Conservation (phyloP, 2,329 filamentous ascomycete genomes). For the Colletotrichum godetiae region DNA sequence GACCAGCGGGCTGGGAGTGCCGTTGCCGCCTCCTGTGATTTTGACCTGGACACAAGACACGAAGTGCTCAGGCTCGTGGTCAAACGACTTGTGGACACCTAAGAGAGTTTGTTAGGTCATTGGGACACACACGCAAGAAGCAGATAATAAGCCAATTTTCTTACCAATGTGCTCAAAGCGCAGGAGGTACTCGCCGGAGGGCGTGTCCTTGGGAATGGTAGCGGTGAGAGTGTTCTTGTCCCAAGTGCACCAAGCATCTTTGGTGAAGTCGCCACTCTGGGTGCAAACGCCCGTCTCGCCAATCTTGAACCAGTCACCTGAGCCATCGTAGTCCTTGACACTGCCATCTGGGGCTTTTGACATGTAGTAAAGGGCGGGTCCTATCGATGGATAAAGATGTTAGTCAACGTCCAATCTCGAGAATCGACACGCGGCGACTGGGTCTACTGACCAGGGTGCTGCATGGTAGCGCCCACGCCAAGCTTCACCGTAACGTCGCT, state of each 20-base stretch:
- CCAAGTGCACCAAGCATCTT: constrained; percentile 39
- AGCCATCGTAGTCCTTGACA: constrained; percentile 43
- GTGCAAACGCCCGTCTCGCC: constrained; percentile 40
- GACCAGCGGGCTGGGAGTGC: constrained; percentile 39
- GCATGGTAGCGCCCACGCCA: constrained; percentile 36
- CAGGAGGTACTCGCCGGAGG: constrained; percentile 50
- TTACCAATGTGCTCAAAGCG: constrained; percentile 48
- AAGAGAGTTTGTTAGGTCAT: fast-evolving
- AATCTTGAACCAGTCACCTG: constrained; percentile 43
- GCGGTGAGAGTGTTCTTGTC: constrained; percentile 42
- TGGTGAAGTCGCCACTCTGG: constrained; percentile 37
- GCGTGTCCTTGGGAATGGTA: constrained; percentile 46
- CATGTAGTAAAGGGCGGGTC: constrained; percentile 41
- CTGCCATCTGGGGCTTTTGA: constrained; percentile 41
- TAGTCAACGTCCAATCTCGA: background rate
- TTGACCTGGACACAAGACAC: constrained; percentile 39
- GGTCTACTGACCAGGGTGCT: constrained; percentile 37
- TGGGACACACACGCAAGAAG: background rate
- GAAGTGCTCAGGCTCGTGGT: constrained; percentile 39
- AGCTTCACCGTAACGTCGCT: constrained; percentile 38
- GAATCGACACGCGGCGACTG: background rate
- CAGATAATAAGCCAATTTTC: background rate
- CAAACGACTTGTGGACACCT: constrained; percentile 39
- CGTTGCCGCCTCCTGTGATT: constrained; percentile 36
- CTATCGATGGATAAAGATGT: constrained; percentile 1